These are phyloP conservation scores for Pittosporum tobira DNA, from an alignment of 129 eudicot species.

Conservation along the genomic window DNA sequence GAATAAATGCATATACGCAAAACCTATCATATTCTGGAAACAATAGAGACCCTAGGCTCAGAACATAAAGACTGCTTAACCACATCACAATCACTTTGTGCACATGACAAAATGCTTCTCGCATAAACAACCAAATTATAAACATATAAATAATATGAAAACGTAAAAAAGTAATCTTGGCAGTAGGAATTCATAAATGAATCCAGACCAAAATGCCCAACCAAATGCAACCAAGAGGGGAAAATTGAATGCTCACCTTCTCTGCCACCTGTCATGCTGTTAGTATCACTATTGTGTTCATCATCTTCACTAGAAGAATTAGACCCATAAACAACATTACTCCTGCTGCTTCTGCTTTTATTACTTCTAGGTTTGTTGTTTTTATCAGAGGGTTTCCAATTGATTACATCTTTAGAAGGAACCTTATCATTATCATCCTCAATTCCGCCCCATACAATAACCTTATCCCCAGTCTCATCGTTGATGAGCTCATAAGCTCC, in stretches of 20 bases:
- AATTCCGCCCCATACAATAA: slow-evolving; percentile 63
- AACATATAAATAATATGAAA: not conserved
- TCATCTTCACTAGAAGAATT: slow-evolving; percentile 1
- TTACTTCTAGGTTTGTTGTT: not conserved
- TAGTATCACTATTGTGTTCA: not conserved
- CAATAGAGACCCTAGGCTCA: not conserved
- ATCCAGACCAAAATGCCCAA: not conserved
- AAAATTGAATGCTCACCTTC: slow-evolving; percentile 9
- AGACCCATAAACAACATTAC: not conserved
- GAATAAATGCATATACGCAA: not conserved
- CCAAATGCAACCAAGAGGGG: not conserved
- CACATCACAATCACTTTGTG: not conserved
- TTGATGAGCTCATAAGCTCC: slow-evolving; percentile 76
- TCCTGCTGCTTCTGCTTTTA: not conserved
- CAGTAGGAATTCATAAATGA: not conserved
- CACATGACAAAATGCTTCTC: not conserved
- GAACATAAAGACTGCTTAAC: not conserved
- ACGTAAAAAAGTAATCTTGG: not conserved
- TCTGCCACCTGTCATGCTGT: slow-evolving; percentile 4
- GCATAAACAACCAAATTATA: not conserved
- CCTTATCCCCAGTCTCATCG: slow-evolving; percentile 52
- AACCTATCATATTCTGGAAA: not conserved
- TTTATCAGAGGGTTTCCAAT: slow-evolving; percentile 33
- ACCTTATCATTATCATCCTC: slow-evolving; percentile 22
- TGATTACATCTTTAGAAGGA: slow-evolving; percentile 39